A percentile compares a stretch with the other conserved stretches of the same genome.
Conservation (phyloP, 208 protist genomes). For the Trypanosoma scelopori region DNA sequence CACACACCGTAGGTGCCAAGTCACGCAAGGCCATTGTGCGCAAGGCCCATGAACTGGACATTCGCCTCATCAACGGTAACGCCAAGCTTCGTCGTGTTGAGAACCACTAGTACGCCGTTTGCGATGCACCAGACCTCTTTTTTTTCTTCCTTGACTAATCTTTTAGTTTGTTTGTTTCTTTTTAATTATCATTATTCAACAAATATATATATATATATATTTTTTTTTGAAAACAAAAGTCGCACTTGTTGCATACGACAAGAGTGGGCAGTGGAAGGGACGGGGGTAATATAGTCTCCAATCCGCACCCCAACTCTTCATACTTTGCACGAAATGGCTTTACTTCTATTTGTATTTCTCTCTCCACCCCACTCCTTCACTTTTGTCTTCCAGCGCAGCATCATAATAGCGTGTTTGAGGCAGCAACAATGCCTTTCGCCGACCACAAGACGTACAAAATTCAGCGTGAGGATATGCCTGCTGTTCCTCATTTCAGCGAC, state of each 20-base stretch:
- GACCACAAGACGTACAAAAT: slow-evolving; percentile 87
- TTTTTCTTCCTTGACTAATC: neutral
- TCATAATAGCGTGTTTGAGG: slow-evolving; percentile 6
- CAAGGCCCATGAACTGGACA: slow-evolving; percentile 98
- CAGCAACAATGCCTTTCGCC: slow-evolving; percentile 70
- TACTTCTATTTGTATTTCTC: slow-evolving; percentile 7
- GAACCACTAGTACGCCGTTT: slow-evolving; percentile 6
- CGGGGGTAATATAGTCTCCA: neutral
- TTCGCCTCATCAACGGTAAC: slow-evolving; percentile 96
- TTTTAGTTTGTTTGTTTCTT: no score
- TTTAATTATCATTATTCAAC: no score
- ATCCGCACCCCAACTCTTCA: no score
- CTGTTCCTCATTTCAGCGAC: slow-evolving; percentile 83
- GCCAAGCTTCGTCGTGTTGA: slow-evolving; percentile 90
- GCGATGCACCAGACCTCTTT: neutral
- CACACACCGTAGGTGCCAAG: slow-evolving; percentile 93
- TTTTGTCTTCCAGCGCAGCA: neutral
- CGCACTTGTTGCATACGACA: no score
- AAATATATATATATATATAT: no score
- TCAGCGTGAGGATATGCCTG: slow-evolving; percentile 78
- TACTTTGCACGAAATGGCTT: slow-evolving; percentile 17
- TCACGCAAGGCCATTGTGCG: slow-evolving; percentile 97
- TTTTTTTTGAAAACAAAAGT: slow-evolving; percentile 9
- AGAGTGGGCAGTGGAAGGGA: neutral
- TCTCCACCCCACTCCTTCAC: slow-evolving; percentile 1